phyloP scores from a whole-genome alignment of 2,329 filamentous ascomycete genomes.

The Seiridium unicorne region DNA sequence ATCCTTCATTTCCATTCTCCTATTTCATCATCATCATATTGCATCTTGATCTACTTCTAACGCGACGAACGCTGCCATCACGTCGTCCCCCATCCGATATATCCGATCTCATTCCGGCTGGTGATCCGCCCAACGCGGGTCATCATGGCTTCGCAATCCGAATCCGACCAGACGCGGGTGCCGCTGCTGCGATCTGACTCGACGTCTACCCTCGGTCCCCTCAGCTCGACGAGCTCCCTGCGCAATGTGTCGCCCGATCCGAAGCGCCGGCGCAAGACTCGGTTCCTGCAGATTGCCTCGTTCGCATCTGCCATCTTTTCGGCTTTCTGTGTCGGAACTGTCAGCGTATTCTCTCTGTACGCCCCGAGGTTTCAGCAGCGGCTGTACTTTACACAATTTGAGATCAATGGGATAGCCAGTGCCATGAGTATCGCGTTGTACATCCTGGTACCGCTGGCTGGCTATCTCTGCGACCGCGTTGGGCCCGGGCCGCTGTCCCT shows the following conservation, averaged over 20 bases:
- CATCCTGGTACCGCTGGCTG: slow-evolving; percentile 84
- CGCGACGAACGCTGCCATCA: neutral
- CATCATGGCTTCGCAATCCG: slow-evolving; percentile 17
- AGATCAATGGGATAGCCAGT: slow-evolving; percentile 86
- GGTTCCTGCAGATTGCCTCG: slow-evolving; percentile 39
- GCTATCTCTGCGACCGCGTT: slow-evolving; percentile 87
- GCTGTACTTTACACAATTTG: slow-evolving; percentile 84
- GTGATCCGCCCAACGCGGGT: neutral
- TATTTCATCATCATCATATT: too few relatives aligned
- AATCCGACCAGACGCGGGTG: slow-evolving; percentile 16
- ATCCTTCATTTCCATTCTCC: too few relatives aligned
- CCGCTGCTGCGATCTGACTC: slow-evolving; percentile 26
- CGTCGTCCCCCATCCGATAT: neutral
- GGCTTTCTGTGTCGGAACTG: slow-evolving; percentile 80
- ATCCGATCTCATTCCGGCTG: neutral
- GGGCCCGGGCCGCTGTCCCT: slow-evolving; percentile 77
- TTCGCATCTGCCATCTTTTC: slow-evolving; percentile 55
- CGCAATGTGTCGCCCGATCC: slow-evolving; percentile 20
- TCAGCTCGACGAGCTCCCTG: slow-evolving; percentile 24
- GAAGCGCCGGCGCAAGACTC: slow-evolving; percentile 20
- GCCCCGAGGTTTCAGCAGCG: slow-evolving; percentile 85
- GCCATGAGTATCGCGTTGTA: slow-evolving; percentile 87
- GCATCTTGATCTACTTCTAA: neutral
- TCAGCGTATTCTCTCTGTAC: slow-evolving; percentile 92
- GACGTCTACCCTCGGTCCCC: slow-evolving; percentile 24